Evolutionary conservation across 805 yeast species (phyloP).

Genomic region (Candida corydali): DNA sequence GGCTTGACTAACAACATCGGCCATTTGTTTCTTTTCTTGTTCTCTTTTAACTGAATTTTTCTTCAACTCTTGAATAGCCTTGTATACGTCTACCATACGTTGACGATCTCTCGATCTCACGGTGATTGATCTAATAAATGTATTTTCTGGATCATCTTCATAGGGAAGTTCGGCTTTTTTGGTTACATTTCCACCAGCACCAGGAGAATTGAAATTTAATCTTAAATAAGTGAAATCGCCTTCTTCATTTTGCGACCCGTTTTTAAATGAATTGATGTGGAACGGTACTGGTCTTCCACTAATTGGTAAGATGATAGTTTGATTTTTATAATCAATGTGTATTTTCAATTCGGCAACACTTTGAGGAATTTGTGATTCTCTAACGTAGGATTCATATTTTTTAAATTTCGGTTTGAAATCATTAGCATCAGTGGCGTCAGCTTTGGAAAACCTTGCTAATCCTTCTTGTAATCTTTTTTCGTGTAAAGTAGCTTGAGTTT

Average conservation of each 20-base stretch:
- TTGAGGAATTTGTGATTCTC: slow-evolving; percentile 88
- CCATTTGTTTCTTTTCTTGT: slow-evolving; percentile 83
- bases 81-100: slow-evolving; percentile 84
- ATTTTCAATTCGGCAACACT: slow-evolving; percentile 79
- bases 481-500: slow-evolving; percentile 78
- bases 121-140: slow-evolving; percentile 82
- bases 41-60: slow-evolving; percentile 89
- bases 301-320: slow-evolving; percentile 86
- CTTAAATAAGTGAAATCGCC: slow-evolving; percentile 91
- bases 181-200: slow-evolving; percentile 65
- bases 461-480: slow-evolving; percentile 87
- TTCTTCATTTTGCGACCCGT: slow-evolving; percentile 93
- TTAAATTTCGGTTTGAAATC: slow-evolving; percentile 75
- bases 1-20: slow-evolving; percentile 93
- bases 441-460: slow-evolving; percentile 71
- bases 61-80: slow-evolving; percentile 87
- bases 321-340: slow-evolving; percentile 82
- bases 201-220: slow-evolving; percentile 90
- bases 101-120: slow-evolving; percentile 87
- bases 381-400: slow-evolving; percentile 87
- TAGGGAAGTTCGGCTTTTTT: slow-evolving; percentile 83
- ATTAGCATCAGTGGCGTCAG: slow-evolving; percentile 62
- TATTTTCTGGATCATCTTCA: slow-evolving; percentile 82
- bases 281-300: slow-evolving; percentile 97
- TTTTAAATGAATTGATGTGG: slow-evolving; percentile 90